A percentile compares a stretch with the other conserved stretches of the same genome.
Conservation (phyloP, 2,329 filamentous ascomycete species). For the Magnaporthiopsis incrustans region DNA sequence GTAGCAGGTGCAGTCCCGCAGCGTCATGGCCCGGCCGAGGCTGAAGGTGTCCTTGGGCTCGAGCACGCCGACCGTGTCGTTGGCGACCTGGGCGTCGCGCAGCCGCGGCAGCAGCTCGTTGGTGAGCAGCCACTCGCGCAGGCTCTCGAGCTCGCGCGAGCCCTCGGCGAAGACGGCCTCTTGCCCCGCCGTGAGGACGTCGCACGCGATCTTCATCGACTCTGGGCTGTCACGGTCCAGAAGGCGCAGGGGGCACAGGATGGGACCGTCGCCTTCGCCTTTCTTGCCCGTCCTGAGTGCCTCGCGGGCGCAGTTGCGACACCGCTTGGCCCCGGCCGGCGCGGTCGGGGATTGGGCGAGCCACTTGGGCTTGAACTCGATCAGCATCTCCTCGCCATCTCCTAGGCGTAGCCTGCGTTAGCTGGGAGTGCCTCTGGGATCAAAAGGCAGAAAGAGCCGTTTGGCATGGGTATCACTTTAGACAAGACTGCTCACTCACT, state of each 20-base stretch:
- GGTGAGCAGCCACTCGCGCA: constrained; percentile 5
- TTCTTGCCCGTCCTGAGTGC: constrained; percentile 18
- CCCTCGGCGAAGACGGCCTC: constrained; percentile 16
- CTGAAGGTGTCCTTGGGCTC: constrained; percentile 10
- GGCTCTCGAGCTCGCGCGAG: not conserved
- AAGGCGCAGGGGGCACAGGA: constrained; percentile 54
- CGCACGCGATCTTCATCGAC: not conserved
- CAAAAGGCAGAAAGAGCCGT: too few relatives aligned
- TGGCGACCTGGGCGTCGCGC: constrained; percentile 4
- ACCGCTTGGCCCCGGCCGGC: constrained; percentile 52
- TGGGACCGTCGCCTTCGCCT: constrained; percentile 13
- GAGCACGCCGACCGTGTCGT: constrained; percentile 2
- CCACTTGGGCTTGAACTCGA: constrained; percentile 73
- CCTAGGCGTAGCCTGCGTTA: not conserved
- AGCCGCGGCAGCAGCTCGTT: constrained; percentile 7
- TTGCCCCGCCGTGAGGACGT: constrained; percentile 11
- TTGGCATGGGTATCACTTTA: not conserved
- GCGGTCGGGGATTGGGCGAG: constrained; percentile 67
- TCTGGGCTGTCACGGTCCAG: constrained; percentile 26
- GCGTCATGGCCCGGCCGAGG: constrained; percentile 60
- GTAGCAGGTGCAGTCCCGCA: constrained; percentile 72
- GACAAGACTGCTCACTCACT: constrained; percentile 14
- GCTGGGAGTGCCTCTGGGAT: not conserved
- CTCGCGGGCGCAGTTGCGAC: constrained; percentile 63
- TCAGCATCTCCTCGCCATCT: not conserved